A percentile compares a stretch with the other conserved stretches of the same genome.
Conservation (phyloP, 1,139 yeast species). For the Saccharomyces hybrid region DNA sequence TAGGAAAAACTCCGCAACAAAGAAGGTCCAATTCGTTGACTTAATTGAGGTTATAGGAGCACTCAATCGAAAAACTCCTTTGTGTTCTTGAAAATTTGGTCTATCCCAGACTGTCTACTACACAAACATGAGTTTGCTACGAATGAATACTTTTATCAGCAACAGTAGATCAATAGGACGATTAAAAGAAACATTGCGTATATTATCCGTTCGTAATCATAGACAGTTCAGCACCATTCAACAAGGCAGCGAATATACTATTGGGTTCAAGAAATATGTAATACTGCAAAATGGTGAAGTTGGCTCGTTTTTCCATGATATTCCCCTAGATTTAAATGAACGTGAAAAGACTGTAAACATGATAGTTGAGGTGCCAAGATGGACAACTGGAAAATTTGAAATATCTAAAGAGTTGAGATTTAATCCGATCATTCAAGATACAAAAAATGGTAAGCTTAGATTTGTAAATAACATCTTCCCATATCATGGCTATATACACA, state of each 20-base stretch:
- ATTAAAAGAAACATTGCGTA: background rate
- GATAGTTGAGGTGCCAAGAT: conserved; percentile 92
- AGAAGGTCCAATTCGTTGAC: too few relatives aligned
- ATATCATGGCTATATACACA: conserved; percentile 91
- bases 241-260: conserved; percentile 39
- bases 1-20: too few relatives aligned
- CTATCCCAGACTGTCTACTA: background rate
- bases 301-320: conserved; percentile 85
- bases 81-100: background rate
- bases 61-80: background rate
- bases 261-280: conserved; percentile 39
- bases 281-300: conserved; percentile 39
- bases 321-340: conserved; percentile 66
- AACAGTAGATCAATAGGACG: background rate
- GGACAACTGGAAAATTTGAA: conserved; percentile 93
- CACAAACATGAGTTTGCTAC: background rate
- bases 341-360: conserved; percentile 65
- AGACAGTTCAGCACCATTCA: conserved; percentile 23
- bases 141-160: background rate
- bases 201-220: background rate
- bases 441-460: conserved; percentile 81
- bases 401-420: conserved; percentile 64
- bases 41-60: background rate
- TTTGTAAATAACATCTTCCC: conserved; percentile 92
- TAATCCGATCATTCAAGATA: conserved; percentile 91